These are phyloP conservation scores for Chernovozyma sophiae-reginae DNA, from an alignment of 1,139 yeast genomes.

Conservation along the genomic window DNA sequence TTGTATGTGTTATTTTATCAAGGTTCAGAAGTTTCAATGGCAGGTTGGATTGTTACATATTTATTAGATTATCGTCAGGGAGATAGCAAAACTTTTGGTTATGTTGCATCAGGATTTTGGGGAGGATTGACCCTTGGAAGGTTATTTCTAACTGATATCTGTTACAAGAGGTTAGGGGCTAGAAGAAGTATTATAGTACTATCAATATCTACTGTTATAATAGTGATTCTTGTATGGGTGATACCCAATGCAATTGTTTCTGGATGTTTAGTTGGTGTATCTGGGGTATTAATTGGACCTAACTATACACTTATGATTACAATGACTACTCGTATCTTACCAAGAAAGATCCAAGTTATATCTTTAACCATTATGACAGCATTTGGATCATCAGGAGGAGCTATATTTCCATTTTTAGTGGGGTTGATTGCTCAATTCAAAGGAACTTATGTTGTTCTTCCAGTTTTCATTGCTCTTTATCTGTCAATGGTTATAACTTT, in stretches of 20 bases:
- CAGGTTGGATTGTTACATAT: slow-evolving; percentile 60
- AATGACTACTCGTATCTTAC: slow-evolving; percentile 31
- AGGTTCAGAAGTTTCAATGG: slow-evolving; percentile 56
- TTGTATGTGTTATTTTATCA: slow-evolving; percentile 49
- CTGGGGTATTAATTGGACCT: slow-evolving; percentile 44
- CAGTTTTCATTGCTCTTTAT: slow-evolving; percentile 34
- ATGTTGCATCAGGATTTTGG: slow-evolving; percentile 61
- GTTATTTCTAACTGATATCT: slow-evolving; percentile 29
- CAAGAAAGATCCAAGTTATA: slow-evolving; percentile 43
- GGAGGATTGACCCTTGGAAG: slow-evolving; percentile 55
- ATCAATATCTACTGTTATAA: slow-evolving; percentile 20
- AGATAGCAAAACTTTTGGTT: slow-evolving; percentile 38
- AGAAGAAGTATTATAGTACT: slow-evolving; percentile 34
- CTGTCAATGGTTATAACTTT: slow-evolving; percentile 28
- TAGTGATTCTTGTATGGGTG: slow-evolving; percentile 35
- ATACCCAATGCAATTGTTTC: slow-evolving; percentile 29
- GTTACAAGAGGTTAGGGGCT: slow-evolving; percentile 32
- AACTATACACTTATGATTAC: slow-evolving; percentile 47
- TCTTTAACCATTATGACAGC: slow-evolving; percentile 46
- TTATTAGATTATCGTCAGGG: slow-evolving; percentile 48
- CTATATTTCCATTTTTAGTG: slow-evolving; percentile 44
- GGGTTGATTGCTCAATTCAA: slow-evolving; percentile 41
- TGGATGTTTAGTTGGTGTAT: slow-evolving; percentile 33
- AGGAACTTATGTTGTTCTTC: slow-evolving; percentile 46
- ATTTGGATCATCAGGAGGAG: slow-evolving; percentile 51